Evolutionary conservation across 1,284 basidiomycete species (phyloP).

Genomic region (Pseudomicrostroma phylloplanum): DNA sequence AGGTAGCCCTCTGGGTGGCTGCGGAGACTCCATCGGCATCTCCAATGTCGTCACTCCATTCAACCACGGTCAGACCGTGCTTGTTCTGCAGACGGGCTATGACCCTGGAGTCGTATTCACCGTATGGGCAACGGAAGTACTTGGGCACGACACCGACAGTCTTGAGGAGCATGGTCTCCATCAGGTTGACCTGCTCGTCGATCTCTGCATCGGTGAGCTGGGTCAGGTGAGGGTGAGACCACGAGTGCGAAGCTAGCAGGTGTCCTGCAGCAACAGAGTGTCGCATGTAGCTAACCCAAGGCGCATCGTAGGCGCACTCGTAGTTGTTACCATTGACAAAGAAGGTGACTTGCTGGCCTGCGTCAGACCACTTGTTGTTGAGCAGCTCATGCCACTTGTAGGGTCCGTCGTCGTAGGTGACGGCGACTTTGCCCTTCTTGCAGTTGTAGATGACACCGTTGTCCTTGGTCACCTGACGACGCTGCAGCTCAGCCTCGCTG

Average conservation of each 20-base stretch:
- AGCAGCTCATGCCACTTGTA: conserved; percentile 9
- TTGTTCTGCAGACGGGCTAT: background rate
- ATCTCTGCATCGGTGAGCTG: conserved; percentile 7
- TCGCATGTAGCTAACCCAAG: background rate
- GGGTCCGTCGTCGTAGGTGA: background rate
- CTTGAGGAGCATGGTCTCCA: conserved; percentile 19
- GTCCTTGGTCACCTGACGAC: no score
- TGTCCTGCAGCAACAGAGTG: conserved; percentile 6
- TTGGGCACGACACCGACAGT: conserved; percentile 16
- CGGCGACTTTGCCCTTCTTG: no score
- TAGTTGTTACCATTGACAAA: conserved; percentile 12
- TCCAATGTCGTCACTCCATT: conserved; percentile 10
- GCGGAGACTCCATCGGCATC: conserved; percentile 10
- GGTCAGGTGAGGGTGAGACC: conserved; percentile 8
- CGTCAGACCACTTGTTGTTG: background rate
- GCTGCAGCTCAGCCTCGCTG: no score
- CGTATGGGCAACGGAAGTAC: conserved; percentile 14
- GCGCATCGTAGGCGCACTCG: background rate
- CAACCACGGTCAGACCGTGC: conserved; percentile 10
- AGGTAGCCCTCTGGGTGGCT: conserved; percentile 4
- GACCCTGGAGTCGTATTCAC: background rate
- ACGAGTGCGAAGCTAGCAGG: conserved; percentile 15
- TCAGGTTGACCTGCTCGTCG: conserved; percentile 14
- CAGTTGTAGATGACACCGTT: no score
- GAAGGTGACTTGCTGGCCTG: conserved; percentile 7